Percentiles rank a stretch among this genome's conserved stretches.
These are phyloP conservation scores for Fusarium equiseti DNA, from an alignment of 2,329 filamentous ascomycete species.

Conservation along the genomic window DNA sequence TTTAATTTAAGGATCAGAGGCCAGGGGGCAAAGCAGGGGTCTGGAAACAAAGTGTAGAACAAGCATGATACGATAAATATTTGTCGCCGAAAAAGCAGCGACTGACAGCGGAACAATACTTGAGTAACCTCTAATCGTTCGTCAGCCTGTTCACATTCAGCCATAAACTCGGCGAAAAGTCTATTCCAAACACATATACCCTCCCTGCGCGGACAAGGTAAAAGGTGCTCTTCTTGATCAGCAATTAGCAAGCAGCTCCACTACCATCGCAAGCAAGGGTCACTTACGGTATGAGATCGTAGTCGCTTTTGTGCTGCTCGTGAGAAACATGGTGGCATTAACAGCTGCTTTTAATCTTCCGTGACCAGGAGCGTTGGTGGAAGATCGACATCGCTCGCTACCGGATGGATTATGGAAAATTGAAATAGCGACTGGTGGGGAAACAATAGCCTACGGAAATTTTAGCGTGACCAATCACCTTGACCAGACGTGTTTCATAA, in stretches of 20 bases:
- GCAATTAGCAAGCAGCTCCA: background rate
- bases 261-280: background rate
- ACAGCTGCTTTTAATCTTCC: background rate
- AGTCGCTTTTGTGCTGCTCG: background rate
- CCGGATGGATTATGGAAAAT: background rate
- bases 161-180: background rate
- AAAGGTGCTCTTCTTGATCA: background rate
- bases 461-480: too few relatives aligned
- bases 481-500: too few relatives aligned
- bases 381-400: background rate
- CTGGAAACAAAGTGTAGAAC: background rate
- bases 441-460: background rate
- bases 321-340: background rate
- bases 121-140: background rate
- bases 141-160: background rate
- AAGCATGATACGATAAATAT: background rate
- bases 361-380: background rate
- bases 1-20: background rate
- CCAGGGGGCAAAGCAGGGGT: background rate
- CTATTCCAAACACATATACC: background rate
- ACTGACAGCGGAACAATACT: background rate
- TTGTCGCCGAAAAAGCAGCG: background rate
- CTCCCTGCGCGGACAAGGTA: background rate
- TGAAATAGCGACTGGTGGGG: too few relatives aligned
- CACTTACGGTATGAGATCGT: background rate